These are phyloP conservation scores for Beauveria scarabaeidicola DNA, from an alignment of 2,329 filamentous ascomycete species.

Conservation along the genomic window DNA sequence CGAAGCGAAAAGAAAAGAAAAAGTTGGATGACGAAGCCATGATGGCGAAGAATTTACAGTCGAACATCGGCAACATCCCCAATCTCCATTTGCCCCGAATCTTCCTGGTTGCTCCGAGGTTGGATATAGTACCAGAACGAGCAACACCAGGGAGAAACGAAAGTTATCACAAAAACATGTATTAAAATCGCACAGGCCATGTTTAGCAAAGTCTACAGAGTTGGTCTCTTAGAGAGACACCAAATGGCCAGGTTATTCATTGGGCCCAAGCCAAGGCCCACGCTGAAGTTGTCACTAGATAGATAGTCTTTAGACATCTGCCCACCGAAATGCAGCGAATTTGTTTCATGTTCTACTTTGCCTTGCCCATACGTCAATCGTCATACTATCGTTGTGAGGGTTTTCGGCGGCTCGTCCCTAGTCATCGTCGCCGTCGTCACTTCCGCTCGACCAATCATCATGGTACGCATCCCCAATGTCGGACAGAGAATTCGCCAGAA, in stretches of 20 bases:
- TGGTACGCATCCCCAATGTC: constrained; percentile 83
- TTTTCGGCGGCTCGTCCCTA: background rate
- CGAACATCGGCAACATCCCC: background rate
- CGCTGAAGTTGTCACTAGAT: constrained; percentile 7
- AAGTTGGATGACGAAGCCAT: background rate
- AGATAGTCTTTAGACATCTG: constrained; percentile 7
- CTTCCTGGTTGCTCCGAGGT: background rate
- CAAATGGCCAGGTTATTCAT: background rate
- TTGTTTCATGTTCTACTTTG: background rate
- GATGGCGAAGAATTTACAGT: background rate
- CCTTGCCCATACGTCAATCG: background rate
- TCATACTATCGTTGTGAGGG: too few species aligned
- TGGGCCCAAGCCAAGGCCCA: background rate
- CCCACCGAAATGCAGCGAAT: constrained; percentile 7
- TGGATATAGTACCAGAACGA: constrained; percentile 2
- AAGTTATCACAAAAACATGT: constrained; percentile 5
- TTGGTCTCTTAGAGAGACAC: background rate
- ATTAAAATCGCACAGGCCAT: background rate
- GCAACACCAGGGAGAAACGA: background rate
- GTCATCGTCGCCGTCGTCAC: constrained; percentile 52
- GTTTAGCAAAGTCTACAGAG: background rate
- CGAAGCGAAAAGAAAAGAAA: background rate
- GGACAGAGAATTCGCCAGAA: constrained; percentile 69
- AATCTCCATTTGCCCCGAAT: background rate
- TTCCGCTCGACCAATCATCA: constrained; percentile 76